Percentiles rank a stretch among this genome's conserved stretches.
These are phyloP conservation scores for Kodamaea sagamina DNA, from an alignment of 805 yeast genomes.

Conservation along the genomic window DNA sequence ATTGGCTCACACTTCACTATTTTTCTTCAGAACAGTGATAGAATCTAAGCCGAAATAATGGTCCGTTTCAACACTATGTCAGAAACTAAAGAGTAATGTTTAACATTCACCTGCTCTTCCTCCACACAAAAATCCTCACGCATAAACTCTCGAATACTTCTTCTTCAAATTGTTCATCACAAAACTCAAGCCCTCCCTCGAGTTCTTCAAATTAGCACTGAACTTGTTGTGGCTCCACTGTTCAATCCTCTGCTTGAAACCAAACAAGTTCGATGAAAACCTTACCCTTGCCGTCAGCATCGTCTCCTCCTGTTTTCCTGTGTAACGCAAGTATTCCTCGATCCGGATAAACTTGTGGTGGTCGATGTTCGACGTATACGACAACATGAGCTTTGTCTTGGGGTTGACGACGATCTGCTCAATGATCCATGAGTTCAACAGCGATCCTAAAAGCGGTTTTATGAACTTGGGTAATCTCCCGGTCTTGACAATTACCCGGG, in stretches of 20 bases:
- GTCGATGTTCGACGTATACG: slow-evolving; percentile 82
- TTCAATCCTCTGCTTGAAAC: slow-evolving; percentile 75
- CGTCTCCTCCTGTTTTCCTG: slow-evolving; percentile 30
- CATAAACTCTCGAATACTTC: slow-evolving; percentile 16
- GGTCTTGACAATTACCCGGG: slow-evolving; percentile 71
- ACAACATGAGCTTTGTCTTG: slow-evolving; percentile 47
- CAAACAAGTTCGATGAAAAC: slow-evolving; percentile 68
- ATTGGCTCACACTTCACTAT: too few species aligned
- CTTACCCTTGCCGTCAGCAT: slow-evolving; percentile 60
- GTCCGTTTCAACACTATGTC: background rate
- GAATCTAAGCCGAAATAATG: too few species aligned
- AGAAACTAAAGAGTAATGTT: too few species aligned
- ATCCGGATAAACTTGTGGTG: slow-evolving; percentile 76
- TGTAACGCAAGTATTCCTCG: slow-evolving; percentile 61
- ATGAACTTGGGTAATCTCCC: slow-evolving; percentile 84
- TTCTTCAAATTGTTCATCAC: slow-evolving; percentile 69
- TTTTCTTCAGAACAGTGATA: too few species aligned
- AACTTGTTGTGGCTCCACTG: slow-evolving; percentile 76
- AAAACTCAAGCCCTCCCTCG: slow-evolving; percentile 70
- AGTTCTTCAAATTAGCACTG: slow-evolving; percentile 62
- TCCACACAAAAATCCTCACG: background rate
- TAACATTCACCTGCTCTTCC: background rate
- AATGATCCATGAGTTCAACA: slow-evolving; percentile 73
- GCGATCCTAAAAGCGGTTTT: slow-evolving; percentile 66
- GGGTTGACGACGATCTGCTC: slow-evolving; percentile 80